Base-by-base conservation (phyloP, 805 yeast genomes). In the Suhomyces pyralidae region DNA sequence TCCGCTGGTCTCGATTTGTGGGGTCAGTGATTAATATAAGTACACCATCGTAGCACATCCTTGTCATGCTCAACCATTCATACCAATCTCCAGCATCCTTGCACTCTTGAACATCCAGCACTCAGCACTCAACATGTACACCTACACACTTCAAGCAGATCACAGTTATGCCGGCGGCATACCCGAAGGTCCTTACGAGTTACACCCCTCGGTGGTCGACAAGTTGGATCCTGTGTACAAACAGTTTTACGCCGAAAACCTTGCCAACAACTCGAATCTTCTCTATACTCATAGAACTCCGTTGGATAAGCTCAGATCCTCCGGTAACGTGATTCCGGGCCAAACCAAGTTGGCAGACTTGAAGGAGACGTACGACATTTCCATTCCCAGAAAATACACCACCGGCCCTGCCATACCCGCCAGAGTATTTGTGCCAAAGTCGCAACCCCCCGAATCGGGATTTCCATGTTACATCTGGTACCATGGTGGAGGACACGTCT, bases 401-500 rank as follows among this genome's bases (percentile, higher is more conserved):
- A 48, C 53, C 5, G 64, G 60, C 54, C 52, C 59, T 53, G 9
- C 65, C 50, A 52, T 66, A 30, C 66, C 66, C 3, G 65, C 65
- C 12, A 62, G 80, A 51, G 74, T 75, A 2, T 76, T 73, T 51
- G 65, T 66, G 30, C 79, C 79, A 17, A 56, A 62, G 17, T 74
- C 69, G 5, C 67, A 61, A 17, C 57, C 62, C 8, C 78, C 78
- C 3, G 59, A 42, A 10, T 61, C 52, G 7, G 78, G 77, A 9
- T 73, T 70, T 69, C 78, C 78, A 9, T 58, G 69, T 19, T 61
- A 66, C 36, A 52, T 76, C 26, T 73, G 71, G 69, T 72, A 58
- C 61, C 81, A 76, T 52, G 81, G 80, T 20, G 80, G 81, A 26
- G 80, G 80, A 2, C 76, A 77, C 74, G 76, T 69, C 1, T 61